phyloP scores from a whole-genome alignment of 2,329 filamentous ascomycete genomes.

The Apiospora pterosperma region DNA sequence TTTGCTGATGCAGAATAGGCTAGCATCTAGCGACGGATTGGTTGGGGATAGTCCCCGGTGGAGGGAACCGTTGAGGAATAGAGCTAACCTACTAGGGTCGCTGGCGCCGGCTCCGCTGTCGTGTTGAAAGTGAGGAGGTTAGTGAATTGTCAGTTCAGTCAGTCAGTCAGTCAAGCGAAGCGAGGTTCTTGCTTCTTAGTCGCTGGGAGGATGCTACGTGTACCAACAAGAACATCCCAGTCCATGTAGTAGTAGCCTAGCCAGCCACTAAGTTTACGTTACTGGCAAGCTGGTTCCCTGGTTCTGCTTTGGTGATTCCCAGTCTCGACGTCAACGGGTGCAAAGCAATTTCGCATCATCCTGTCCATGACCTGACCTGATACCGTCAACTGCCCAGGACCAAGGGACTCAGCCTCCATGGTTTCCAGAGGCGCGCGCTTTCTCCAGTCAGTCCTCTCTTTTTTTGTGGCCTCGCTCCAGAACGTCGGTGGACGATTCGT shows the following conservation, averaged over 20 bases:
- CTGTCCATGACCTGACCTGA: not conserved
- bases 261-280: not conserved
- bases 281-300: not conserved
- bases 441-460: not conserved
- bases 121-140: no score
- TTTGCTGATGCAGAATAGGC: not conserved
- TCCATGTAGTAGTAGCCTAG: not conserved
- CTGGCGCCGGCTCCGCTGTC: no score
- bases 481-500: not conserved
- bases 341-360: not conserved
- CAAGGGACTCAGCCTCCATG: constrained; percentile 1
- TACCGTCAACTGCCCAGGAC: not conserved
- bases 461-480: not conserved
- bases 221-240: not conserved
- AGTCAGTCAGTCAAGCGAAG: not conserved
- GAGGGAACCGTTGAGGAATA: not conserved
- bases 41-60: not conserved
- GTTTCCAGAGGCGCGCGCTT: constrained; percentile 11
- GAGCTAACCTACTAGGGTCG: no score
- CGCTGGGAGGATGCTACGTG: not conserved
- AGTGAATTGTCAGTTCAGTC: no score
- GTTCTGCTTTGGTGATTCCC: not conserved
- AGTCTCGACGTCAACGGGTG: no score
- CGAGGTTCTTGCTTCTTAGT: not conserved
- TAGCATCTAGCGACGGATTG: not conserved